phyloP scores from a whole-genome alignment of 148 eudicot species.

The Pharnaceum exiguum region DNA sequence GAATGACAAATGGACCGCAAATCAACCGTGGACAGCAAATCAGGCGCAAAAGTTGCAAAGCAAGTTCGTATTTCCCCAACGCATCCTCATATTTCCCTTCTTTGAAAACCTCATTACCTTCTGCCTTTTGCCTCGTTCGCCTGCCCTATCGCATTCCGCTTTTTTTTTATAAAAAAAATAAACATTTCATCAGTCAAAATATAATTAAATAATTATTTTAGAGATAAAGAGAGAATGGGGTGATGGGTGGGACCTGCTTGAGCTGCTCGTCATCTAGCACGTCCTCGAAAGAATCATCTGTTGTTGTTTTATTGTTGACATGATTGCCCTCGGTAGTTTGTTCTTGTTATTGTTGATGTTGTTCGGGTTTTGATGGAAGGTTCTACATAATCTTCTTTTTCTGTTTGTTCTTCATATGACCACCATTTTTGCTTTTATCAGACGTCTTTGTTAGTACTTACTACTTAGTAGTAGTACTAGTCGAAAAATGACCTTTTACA shows the following conservation, averaged over 20 bases:
- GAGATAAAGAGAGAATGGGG: no score
- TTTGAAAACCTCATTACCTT: slow-evolving; percentile 73
- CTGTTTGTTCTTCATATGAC: no score
- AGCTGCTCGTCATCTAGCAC: slow-evolving; percentile 36
- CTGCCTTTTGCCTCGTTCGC: slow-evolving; percentile 80
- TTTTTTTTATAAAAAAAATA: no score
- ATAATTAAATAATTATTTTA: no score
- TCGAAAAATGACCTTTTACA: no score
- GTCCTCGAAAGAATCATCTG: slow-evolving; percentile 33
- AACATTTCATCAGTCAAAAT: no score
- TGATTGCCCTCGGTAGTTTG: no score
- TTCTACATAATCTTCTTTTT: slow-evolving; percentile 1
- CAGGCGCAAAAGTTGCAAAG: slow-evolving; percentile 69
- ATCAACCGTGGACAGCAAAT: slow-evolving; percentile 54
- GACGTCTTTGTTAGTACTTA: no score
- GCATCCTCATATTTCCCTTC: slow-evolving; percentile 78
- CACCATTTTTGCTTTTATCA: no score
- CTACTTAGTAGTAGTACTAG: no score
- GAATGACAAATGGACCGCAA: slow-evolving; percentile 84
- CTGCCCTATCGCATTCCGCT: slow-evolving; percentile 57
- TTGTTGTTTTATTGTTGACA: neutral
- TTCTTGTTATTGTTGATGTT: slow-evolving; percentile 13
- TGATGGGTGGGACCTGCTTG: no score
- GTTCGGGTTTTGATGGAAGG: neutral
- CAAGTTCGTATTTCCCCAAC: slow-evolving; percentile 54